These are phyloP conservation scores for Termitomyces sp. DNA, from an alignment of 768 basidiomycete genomes.

Conservation along the genomic window DNA sequence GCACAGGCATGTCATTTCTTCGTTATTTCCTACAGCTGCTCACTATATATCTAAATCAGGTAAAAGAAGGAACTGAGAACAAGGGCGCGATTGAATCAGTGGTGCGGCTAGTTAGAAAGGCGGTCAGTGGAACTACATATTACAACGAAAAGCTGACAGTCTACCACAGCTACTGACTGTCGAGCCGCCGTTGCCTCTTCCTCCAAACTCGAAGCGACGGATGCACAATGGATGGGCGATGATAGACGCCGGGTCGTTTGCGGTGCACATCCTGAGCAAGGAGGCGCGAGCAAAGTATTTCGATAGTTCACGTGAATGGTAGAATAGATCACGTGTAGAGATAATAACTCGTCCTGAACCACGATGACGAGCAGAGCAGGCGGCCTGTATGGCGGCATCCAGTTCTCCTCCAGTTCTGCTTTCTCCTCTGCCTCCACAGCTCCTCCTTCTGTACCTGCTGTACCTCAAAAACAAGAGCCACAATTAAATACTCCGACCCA, in stretches of 20 bases:
- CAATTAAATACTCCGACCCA: constrained; percentile 22
- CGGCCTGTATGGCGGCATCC: constrained; percentile 83
- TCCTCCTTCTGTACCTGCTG: constrained; percentile 18
- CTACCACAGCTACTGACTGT: constrained; percentile 48
- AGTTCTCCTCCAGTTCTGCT: constrained; percentile 70
- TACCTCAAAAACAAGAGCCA: constrained; percentile 15
- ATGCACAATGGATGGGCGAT: constrained; percentile 77
- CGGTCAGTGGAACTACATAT: constrained; percentile 39
- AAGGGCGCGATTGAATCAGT: constrained; percentile 76
- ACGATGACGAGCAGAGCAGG: constrained; percentile 77
- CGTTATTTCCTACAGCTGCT: neutral
- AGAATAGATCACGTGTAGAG: constrained; percentile 14
- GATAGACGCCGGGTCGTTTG: constrained; percentile 80
- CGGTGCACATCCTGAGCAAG: constrained; percentile 70
- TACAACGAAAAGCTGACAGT: neutral
- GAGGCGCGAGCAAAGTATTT: constrained; percentile 71
- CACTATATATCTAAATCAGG: constrained; percentile 38
- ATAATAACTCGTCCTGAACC: constrained; percentile 14
- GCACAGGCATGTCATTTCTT: constrained; percentile 51
- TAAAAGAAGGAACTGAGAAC: constrained; percentile 82
- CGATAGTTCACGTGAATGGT: constrained; percentile 25
- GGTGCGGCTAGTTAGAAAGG: constrained; percentile 65
- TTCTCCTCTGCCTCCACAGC: constrained; percentile 40
- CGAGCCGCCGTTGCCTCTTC: constrained; percentile 56
- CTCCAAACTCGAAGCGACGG: constrained; percentile 59